Base-by-base conservation (phyloP, 139 green algal genomes). In the Yamagishiella unicocca region DNA sequence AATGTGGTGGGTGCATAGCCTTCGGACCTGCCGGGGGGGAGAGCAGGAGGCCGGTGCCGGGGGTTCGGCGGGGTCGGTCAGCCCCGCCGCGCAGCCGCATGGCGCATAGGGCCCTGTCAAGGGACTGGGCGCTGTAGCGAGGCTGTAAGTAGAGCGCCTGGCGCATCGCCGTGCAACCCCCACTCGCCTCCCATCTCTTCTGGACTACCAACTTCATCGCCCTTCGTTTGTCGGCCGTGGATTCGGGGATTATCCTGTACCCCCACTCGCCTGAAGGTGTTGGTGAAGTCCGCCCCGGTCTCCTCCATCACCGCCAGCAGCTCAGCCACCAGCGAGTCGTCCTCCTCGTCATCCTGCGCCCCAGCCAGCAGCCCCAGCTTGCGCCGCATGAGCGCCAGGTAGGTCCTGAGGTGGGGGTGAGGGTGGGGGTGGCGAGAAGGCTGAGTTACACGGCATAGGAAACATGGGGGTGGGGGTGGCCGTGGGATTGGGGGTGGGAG, bases 261-360 rank as follows among this genome's bases (percentile, higher is more conserved):
- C 40, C n/a, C 37, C 31, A 14, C 90, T 5, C 75, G 75, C 79
- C 80, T 84, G 77, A 92, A 93, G 0, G 87, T 94, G 84, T 91
- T 90, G 24, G 89, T 93, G 68, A 88, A 95, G 82, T 95, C 92
- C 17, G 92, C 81, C 0, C 92, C 92, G 1, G 89, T 92, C 10
- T 89, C 73, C n/a, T 88, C 87, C 93, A 96, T 94, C 2, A 90
- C 71, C 3, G 55, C 58, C 25, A 83, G 37, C 29, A 90, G 35
- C 81, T 84, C 31, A 31, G 35, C 7, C 37, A 64, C 87, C 78
- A 88, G 43, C 33, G 50, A 58, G 62, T 45, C 76, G n/a, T 75
- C 50, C 21, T 29, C 17, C 50, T n/a, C 83, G 29, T 64, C 54
- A 31, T 9, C 64, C 25, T 25, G 40, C 24, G 38, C 64, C 2